phyloP scores from a whole-genome alignment of 139 green algal genomes.

The Chlamydomonas sphaeroides region DNA sequence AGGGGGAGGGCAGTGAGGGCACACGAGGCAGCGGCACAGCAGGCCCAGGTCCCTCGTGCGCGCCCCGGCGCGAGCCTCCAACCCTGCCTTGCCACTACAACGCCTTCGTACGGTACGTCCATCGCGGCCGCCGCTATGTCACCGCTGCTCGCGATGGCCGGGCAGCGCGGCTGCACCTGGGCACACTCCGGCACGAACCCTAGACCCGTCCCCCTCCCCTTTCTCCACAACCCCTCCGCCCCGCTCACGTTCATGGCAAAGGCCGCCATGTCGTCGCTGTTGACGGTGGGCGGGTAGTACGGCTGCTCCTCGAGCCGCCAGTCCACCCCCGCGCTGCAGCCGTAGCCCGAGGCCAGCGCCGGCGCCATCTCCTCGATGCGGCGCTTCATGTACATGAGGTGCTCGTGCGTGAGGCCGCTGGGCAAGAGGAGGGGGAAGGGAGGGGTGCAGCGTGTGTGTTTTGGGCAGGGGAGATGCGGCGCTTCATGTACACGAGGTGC shows the following conservation, averaged over 20 bases:
- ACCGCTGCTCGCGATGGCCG: too few relatives aligned
- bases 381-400: slow-evolving; percentile 52
- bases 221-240: not conserved
- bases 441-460: too few relatives aligned
- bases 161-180: not conserved
- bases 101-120: too few relatives aligned
- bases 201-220: not conserved
- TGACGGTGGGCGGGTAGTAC: slow-evolving; percentile 81
- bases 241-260: slow-evolving; percentile 70
- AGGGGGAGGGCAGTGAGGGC: not conserved
- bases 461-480: too few relatives aligned
- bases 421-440: too few relatives aligned
- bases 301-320: slow-evolving; percentile 70
- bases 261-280: slow-evolving; percentile 64
- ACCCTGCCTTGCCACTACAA: too few relatives aligned
- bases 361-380: slow-evolving; percentile 58
- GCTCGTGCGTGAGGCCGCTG: slow-evolving; percentile 58
- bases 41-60: too few relatives aligned
- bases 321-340: slow-evolving; percentile 78
- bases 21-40: too few relatives aligned
- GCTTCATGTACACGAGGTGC: slow-evolving; percentile 53
- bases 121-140: too few relatives aligned
- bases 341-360: slow-evolving; percentile 56
- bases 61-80: too few relatives aligned
- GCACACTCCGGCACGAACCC: not conserved